Conservation (phyloP, 1,139 yeast genomes). For the Komagataea norvegica region DNA sequence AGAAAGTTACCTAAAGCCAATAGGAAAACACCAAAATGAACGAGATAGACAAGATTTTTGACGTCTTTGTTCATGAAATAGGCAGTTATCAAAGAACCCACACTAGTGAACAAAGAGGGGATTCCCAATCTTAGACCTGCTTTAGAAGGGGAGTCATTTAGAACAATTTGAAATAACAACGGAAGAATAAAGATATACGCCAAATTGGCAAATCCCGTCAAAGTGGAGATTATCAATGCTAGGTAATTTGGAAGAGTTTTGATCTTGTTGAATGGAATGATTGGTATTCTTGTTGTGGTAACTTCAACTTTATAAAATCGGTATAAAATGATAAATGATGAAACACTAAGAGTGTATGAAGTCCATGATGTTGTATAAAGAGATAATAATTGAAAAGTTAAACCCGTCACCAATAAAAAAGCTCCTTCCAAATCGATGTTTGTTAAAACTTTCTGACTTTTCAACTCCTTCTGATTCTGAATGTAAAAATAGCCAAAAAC, state of each 20-base stretch:
- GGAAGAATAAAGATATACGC: conserved; percentile 40
- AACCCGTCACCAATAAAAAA: conserved; percentile 41
- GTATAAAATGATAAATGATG: conserved; percentile 4
- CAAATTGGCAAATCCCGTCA: conserved; percentile 35
- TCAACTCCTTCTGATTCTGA: conserved; percentile 18
- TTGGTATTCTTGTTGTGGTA: conserved; percentile 33
- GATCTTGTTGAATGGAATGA: conserved; percentile 34
- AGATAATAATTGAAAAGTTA: conserved; percentile 31
- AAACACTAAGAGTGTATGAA: not conserved
- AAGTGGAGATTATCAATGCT: conserved; percentile 31
- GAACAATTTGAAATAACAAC: conserved; percentile 40
- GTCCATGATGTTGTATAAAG: conserved; percentile 13
- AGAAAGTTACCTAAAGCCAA: conserved; percentile 35
- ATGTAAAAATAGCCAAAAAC: conserved; percentile 35
- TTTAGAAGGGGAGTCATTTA: conserved; percentile 44
- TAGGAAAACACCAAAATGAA: conserved; percentile 30
- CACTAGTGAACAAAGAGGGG: conserved; percentile 38
- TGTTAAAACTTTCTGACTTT: conserved; percentile 31
- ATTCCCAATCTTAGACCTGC: conserved; percentile 45
- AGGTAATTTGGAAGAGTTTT: conserved; percentile 28
- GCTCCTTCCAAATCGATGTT: conserved; percentile 70
- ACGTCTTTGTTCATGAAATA: conserved; percentile 30
- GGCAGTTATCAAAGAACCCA: conserved; percentile 39
- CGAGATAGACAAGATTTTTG: conserved; percentile 25
- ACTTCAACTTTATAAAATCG: conserved; percentile 26